Conservation (phyloP, 495 filamentous ascomycete species). For the Rostrohypoxylon terebratum region DNA sequence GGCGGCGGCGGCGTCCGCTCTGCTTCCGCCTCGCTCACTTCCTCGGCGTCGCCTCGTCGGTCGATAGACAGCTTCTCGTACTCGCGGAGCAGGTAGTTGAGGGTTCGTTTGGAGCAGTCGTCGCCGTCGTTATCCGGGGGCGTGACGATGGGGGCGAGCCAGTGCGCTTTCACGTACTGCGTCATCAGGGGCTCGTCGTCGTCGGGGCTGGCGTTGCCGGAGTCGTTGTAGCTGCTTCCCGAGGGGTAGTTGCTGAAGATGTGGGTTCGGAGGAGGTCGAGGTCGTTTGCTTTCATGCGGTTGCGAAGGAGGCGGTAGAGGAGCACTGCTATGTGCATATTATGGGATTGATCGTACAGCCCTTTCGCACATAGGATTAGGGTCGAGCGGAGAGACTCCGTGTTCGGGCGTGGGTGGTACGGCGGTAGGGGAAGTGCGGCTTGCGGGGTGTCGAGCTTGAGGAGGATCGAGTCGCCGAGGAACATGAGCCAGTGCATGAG, state of each 20-base stretch:
- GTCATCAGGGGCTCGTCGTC: slow-evolving; percentile 41
- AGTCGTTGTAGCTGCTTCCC: not conserved
- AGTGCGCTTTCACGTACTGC: slow-evolving; percentile 40
- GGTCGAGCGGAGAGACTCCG: slow-evolving; percentile 50
- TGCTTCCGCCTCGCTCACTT: slow-evolving; percentile 22
- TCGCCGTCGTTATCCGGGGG: not conserved
- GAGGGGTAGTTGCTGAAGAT: slow-evolving; percentile 21
- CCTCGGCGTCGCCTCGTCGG: slow-evolving; percentile 18
- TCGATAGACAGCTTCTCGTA: slow-evolving; percentile 40
- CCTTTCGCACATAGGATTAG: slow-evolving; percentile 53
- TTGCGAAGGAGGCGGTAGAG: slow-evolving; percentile 38
- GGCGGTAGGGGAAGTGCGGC: not conserved
- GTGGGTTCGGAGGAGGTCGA: slow-evolving; percentile 41
- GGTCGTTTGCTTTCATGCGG: slow-evolving; percentile 39
- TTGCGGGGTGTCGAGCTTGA: slow-evolving; percentile 24
- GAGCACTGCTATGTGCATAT: slow-evolving; percentile 46
- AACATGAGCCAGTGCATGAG: slow-evolving; percentile 52
- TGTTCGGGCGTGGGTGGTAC: not conserved
- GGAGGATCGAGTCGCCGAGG: slow-evolving; percentile 48
- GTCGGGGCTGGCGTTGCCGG: not conserved
- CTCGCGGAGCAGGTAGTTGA: slow-evolving; percentile 36
- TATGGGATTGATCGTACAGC: slow-evolving; percentile 50
- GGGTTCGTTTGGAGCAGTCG: slow-evolving; percentile 11
- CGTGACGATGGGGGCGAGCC: slow-evolving; percentile 30
- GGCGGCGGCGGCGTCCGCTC: not conserved